Base-by-base conservation (phyloP, 306 rosid genomes). In the Glycine latifolia region DNA sequence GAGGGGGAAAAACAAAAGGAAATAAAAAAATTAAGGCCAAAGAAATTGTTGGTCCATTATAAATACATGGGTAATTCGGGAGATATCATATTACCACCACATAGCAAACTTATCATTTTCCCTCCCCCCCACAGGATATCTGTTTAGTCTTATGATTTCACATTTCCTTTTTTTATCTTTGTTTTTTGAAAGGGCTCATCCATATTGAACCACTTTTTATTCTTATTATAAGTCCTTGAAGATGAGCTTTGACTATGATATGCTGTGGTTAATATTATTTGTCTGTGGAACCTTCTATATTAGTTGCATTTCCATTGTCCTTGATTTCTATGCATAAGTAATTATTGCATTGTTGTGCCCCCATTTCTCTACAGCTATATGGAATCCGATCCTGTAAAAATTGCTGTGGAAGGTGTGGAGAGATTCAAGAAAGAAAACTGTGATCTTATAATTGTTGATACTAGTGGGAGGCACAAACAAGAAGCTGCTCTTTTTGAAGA, bases 401-500 rank as follows among this genome's bases (percentile, higher is more conserved):
- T 93, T 82, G 92, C 90, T 2, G 96, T 80, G 54, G 94, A 91
- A 69, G 94, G 97, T 80, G 94, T 91, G 81, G 96, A 93, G 15
- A 88, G 73, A 79, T 93, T 93, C 59, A 90, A 86, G 87, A 86
- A 91, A 83, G 97, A 93, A 78, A 91, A 85, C 67, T 91, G 88
- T 67, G 96, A 93, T 90, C 94, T 90, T 49, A 88, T 93, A 80
- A 87, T 91, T 82, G 96, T 93, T 78, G 97, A 93, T 76, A 93
- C 96, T 20, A 88, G 94, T 84, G 97, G 96, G 75, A 88, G 93
- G 74, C 96, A 93, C 87, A 91, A 93, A 55, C 97, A 91, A 78
- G 96, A 93, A 81, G 91, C 89, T 81, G 91, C 94, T 58, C 94
- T 93, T 76, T 93, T 87, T 85, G 97, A 93, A 82, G 97, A 93